These are phyloP conservation scores for Nakataea oryzae DNA, from an alignment of 2,329 filamentous ascomycete genomes.

Conservation along the genomic window DNA sequence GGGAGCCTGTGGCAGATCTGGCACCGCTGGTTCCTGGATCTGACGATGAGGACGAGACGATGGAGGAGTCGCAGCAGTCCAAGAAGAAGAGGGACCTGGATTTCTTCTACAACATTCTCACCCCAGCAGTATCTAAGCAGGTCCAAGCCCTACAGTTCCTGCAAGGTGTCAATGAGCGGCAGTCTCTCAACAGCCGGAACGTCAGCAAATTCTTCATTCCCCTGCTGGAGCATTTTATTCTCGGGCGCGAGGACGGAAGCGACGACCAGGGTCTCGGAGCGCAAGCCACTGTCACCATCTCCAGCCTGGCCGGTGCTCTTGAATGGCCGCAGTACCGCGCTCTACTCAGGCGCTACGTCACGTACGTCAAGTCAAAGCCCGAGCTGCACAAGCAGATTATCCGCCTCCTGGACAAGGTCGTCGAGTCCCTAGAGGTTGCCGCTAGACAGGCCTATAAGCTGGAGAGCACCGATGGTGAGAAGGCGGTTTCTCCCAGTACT, in stretches of 20 bases:
- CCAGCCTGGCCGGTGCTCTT: slow-evolving; percentile 61
- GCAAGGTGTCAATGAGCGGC: slow-evolving; percentile 52
- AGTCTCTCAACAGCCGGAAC: slow-evolving; percentile 60
- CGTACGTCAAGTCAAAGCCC: slow-evolving; percentile 69
- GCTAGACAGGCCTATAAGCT: slow-evolving; percentile 21
- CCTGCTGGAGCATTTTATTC: slow-evolving; percentile 87
- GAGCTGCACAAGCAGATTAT: slow-evolving; percentile 81
- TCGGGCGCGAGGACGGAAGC: slow-evolving; percentile 59
- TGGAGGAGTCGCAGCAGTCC: slow-evolving; percentile 1
- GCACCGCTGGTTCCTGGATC: slow-evolving; percentile 49
- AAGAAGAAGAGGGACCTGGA: slow-evolving; percentile 42
- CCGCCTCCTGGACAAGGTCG: slow-evolving; percentile 67
- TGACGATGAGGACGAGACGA: slow-evolving; percentile 40
- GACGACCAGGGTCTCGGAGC: slow-evolving; percentile 83
- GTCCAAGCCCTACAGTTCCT: slow-evolving; percentile 74
- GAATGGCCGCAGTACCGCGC: slow-evolving; percentile 89
- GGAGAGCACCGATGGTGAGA: neutral
- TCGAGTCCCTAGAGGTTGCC: slow-evolving; percentile 61
- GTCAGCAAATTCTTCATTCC: slow-evolving; percentile 82
- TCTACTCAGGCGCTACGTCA: slow-evolving; percentile 72
- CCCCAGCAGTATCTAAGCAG: slow-evolving; percentile 79
- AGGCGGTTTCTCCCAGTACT: slow-evolving; percentile 28
- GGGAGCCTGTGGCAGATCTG: slow-evolving; percentile 66
- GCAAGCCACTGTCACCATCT: slow-evolving; percentile 75
- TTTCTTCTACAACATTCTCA: slow-evolving; percentile 88